Evolutionary conservation across 2,329 filamentous ascomycete species (phyloP).

Genomic region (Xylaria polymorpha): DNA sequence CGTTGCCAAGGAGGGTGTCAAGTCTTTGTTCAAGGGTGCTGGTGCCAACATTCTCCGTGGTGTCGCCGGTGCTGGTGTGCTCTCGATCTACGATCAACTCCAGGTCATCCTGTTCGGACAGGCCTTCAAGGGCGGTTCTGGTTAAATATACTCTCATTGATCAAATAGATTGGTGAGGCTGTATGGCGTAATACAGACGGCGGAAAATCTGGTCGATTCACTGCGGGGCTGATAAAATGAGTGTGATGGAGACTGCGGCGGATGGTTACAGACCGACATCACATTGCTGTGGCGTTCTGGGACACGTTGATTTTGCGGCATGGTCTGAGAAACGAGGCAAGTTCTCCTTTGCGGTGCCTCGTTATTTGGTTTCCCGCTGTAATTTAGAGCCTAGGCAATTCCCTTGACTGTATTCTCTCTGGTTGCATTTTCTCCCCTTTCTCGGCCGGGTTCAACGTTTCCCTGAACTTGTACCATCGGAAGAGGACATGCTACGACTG

Average conservation of each 20-base stretch:
- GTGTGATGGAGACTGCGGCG: slow-evolving; percentile 61
- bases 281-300: slow-evolving; percentile 54
- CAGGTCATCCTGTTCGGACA: slow-evolving; percentile 99
- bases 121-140: slow-evolving; percentile 84
- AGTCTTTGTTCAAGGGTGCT: slow-evolving; percentile 99
- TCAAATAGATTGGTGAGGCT: slow-evolving; percentile 57
- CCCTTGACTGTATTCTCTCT: slow-evolving; percentile 57
- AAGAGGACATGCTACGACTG: slow-evolving; percentile 50
- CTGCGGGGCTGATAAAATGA: slow-evolving; percentile 56
- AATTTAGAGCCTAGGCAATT: slow-evolving; percentile 73
- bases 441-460: slow-evolving; percentile 51
- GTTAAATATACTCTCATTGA: slow-evolving; percentile 54
- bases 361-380: slow-evolving; percentile 65
- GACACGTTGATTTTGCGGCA: slow-evolving; percentile 53
- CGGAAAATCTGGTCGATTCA: slow-evolving; percentile 49
- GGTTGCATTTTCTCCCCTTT: slow-evolving; percentile 50
- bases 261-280: slow-evolving; percentile 53
- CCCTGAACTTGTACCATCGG: slow-evolving; percentile 48
- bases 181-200: slow-evolving; percentile 51
- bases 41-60: slow-evolving; percentile 99
- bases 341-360: slow-evolving; percentile 58
- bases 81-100: slow-evolving; percentile 99
- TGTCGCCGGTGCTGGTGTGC: slow-evolving; percentile 99
- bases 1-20: slow-evolving; percentile 95
- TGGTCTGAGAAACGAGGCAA: slow-evolving; percentile 49